phyloP scores from a whole-genome alignment of 352 stramenopile species.

The Elongisporangium prolatum region DNA sequence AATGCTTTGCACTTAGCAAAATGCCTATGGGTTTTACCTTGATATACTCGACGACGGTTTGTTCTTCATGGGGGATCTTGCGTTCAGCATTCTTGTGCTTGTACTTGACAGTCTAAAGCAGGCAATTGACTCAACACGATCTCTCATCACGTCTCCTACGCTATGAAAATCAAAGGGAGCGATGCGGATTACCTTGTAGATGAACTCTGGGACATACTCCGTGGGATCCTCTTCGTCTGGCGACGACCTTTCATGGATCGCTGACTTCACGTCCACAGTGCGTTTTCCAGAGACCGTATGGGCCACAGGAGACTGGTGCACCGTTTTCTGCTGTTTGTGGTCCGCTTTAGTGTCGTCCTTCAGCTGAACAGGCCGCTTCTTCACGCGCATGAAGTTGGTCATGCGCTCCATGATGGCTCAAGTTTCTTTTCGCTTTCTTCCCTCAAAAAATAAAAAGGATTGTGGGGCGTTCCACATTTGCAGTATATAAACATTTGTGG shows the following conservation, averaged over 20 bases:
- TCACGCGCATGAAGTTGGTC: constrained; percentile 57
- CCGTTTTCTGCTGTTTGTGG: constrained; percentile 26
- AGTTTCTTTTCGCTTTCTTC: neutral
- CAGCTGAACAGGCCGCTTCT: neutral
- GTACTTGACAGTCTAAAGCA: constrained; percentile 47
- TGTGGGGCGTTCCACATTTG: constrained; percentile 1
- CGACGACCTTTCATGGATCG: constrained; percentile 1
- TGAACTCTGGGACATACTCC: constrained; percentile 44
- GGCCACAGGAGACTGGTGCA: constrained; percentile 5
- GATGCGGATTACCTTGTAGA: constrained; percentile 26
- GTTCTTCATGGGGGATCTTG: constrained; percentile 24
- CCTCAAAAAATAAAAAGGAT: neutral
- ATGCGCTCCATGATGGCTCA: constrained; percentile 47
- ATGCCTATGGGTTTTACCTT: constrained; percentile 12
- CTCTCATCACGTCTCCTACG: neutral
- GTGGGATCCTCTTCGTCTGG: constrained; percentile 16
- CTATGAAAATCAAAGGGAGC: neutral
- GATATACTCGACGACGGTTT: constrained; percentile 45
- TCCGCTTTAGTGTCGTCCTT: constrained; percentile 35
- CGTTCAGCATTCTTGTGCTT: constrained; percentile 26
- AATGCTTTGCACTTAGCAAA: neutral
- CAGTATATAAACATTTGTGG: neutral
- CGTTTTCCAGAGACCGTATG: neutral
- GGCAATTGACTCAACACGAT: constrained; percentile 1
- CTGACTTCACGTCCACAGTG: neutral